These are phyloP conservation scores for Wallemia ichthyophaga DNA, from an alignment of 1,284 basidiomycete species.

Conservation along the genomic window DNA sequence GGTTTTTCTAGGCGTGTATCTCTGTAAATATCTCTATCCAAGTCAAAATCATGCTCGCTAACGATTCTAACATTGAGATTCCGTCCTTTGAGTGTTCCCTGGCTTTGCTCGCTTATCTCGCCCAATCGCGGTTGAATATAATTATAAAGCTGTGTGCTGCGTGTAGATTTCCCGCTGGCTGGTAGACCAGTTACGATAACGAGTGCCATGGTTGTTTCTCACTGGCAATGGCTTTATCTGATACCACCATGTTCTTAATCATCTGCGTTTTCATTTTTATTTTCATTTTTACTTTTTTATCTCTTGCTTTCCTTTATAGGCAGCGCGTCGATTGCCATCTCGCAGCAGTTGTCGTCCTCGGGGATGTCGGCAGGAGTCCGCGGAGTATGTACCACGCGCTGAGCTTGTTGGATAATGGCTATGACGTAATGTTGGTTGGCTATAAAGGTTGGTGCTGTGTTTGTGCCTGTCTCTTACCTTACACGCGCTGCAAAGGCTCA, in stretches of 20 bases:
- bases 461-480: too few species aligned
- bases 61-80: constrained; percentile 32
- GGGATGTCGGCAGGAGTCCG: constrained; percentile 81
- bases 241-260: neutral
- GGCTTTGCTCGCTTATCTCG: constrained; percentile 12
- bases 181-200: constrained; percentile 77
- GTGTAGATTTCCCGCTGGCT: constrained; percentile 50
- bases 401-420: constrained; percentile 53
- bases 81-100: constrained; percentile 22
- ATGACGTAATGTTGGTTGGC: constrained; percentile 52
- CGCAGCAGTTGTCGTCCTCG: constrained; percentile 67
- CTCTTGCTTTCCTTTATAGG: neutral
- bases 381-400: constrained; percentile 97
- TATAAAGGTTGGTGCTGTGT: constrained; percentile 47
- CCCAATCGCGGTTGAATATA: constrained; percentile 29
- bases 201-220: constrained; percentile 38
- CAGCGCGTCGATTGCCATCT: constrained; percentile 11
- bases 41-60: constrained; percentile 41
- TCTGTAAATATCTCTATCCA: constrained; percentile 37
- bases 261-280: neutral
- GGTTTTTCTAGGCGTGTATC: constrained; percentile 63
- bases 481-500: too few species aligned
- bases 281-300: neutral
- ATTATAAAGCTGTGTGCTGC: constrained; percentile 32
- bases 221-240: neutral